Conservation (phyloP, 148 eudicot species). For the Chenopodium album region DNA sequence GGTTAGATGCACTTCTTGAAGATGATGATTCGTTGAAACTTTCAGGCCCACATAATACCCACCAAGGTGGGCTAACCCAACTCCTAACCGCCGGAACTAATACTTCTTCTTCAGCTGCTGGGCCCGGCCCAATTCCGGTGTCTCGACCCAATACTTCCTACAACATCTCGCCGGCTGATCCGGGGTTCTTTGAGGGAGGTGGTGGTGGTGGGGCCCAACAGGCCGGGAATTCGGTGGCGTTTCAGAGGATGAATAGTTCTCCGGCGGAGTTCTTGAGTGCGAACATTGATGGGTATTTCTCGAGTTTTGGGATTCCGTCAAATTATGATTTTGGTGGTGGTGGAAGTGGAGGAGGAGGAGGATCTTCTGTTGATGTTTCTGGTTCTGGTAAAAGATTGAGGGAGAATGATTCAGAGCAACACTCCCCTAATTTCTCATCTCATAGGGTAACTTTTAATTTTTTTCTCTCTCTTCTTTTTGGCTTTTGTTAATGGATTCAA, state of each 20-base stretch:
- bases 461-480: too few relatives aligned
- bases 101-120: constrained; percentile 11
- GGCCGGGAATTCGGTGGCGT: constrained; percentile 12
- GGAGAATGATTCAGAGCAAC: constrained; percentile 44
- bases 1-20: constrained; percentile 86
- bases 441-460: constrained; percentile 32
- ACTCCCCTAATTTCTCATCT: constrained; percentile 30
- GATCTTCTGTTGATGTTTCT: constrained; percentile 35
- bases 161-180: constrained; percentile 32
- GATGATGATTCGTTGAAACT: constrained; percentile 52
- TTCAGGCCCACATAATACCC: constrained; percentile 12
- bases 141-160: constrained; percentile 11
- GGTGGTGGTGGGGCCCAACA: constrained; percentile 2
- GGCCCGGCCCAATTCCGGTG: not conserved
- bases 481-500: not conserved
- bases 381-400: constrained; percentile 49
- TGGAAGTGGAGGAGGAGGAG: constrained; percentile 15
- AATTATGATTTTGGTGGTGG: constrained; percentile 36
- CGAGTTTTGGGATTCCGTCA: constrained; percentile 45
- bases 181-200: constrained; percentile 37
- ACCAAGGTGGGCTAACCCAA: constrained; percentile 37
- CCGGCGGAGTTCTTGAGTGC: constrained; percentile 75
- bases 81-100: constrained; percentile 31
- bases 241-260: constrained; percentile 77
- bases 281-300: constrained; percentile 54